Conservation (phyloP, 2,329 filamentous ascomycete species). For the Aureobasidium mangrovei region DNA sequence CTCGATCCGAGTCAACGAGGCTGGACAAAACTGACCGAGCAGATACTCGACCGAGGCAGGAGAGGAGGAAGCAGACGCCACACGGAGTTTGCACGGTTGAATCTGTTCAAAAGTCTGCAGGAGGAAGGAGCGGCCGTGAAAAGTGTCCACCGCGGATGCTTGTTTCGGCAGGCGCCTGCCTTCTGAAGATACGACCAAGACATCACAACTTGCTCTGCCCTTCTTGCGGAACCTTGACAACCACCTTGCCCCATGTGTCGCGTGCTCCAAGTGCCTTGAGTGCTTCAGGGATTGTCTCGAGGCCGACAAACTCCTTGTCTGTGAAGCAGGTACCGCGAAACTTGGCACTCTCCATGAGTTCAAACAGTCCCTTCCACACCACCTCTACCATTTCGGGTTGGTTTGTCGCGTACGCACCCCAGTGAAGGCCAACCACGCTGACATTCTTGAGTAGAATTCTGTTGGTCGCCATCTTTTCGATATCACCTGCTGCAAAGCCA, state of each 20-base stretch:
- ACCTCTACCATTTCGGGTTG: slow-evolving; percentile 60
- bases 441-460: slow-evolving; percentile 92
- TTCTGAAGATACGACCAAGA: background rate
- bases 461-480: slow-evolving; percentile 90
- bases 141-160: background rate
- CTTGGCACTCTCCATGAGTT: slow-evolving; percentile 67
- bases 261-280: slow-evolving; percentile 68
- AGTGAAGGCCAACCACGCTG: slow-evolving; percentile 78
- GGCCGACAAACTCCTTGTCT: slow-evolving; percentile 71
- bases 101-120: background rate
- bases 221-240: slow-evolving; percentile 71
- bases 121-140: background rate
- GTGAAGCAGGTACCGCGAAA: slow-evolving; percentile 75
- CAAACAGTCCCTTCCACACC: slow-evolving; percentile 78
- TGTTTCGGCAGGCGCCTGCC: background rate
- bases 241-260: slow-evolving; percentile 93
- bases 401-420: slow-evolving; percentile 72
- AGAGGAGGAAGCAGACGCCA: background rate
- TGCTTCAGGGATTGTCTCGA: slow-evolving; percentile 70
- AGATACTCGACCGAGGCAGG: background rate
- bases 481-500: slow-evolving; percentile 76
- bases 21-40: background rate
- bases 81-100: background rate
- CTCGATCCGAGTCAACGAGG: background rate
- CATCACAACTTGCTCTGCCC: slow-evolving; percentile 35